Percentiles rank a stretch among this genome's conserved stretches.
Conservation (phyloP, 2,329 filamentous ascomycete genomes). For the Shiraia sp. region DNA sequence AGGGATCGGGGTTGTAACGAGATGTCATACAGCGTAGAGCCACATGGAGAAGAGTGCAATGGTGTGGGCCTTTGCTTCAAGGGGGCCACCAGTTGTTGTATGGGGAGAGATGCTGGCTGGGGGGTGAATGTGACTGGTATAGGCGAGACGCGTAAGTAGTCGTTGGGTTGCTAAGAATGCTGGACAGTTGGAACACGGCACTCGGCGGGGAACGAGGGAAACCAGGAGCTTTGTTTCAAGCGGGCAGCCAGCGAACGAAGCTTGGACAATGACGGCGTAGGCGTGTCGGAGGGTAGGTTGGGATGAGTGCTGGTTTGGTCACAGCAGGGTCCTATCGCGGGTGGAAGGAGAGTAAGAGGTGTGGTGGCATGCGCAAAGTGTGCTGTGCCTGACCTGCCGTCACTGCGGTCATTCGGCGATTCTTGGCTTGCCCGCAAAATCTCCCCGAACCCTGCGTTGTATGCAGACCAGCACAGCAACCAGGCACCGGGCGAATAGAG, state of each 20-base stretch:
- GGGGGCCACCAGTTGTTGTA: constrained; percentile 1
- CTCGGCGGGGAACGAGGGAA: constrained; percentile 22
- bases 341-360: not conserved
- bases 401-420: not conserved
- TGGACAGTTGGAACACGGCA: constrained; percentile 24
- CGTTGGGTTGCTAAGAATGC: constrained; percentile 33
- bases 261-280: not conserved
- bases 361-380: not conserved
- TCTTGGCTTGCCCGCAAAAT: constrained; percentile 4
- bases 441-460: constrained; percentile 13
- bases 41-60: not conserved
- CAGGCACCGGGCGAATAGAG: constrained; percentile 24
- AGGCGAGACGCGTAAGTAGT: constrained; percentile 24
- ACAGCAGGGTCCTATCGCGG: no score
- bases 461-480: constrained; percentile 7
- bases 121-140: no score
- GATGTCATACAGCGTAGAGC: constrained; percentile 24
- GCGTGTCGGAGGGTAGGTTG: not conserved
- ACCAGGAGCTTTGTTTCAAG: constrained; percentile 29
- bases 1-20: constrained; percentile 12
- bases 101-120: no score
- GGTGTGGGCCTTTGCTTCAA: no score
- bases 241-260: constrained; percentile 10
- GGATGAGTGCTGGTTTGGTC: not conserved
- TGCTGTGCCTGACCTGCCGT: constrained; percentile 1